phyloP scores from a whole-genome alignment of 768 basidiomycete species.

The Podaxis carcinomalis region DNA sequence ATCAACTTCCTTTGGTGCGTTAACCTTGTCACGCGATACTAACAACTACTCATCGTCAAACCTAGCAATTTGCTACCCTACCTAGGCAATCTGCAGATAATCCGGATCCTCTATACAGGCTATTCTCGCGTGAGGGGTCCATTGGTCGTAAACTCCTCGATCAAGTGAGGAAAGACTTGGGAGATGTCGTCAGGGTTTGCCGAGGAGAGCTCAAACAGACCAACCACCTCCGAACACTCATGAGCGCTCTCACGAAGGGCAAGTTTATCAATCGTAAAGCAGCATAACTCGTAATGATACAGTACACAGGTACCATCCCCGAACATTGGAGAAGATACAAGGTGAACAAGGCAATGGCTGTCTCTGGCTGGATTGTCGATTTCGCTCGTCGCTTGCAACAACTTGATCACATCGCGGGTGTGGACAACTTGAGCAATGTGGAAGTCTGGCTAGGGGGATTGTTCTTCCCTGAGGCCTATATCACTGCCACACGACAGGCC shows the following conservation, averaged over 20 bases:
- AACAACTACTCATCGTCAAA: not conserved
- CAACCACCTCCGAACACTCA: conserved; percentile 88
- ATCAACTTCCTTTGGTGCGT: conserved; percentile 68
- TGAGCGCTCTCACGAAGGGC: conserved; percentile 91
- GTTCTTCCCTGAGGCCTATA: conserved; percentile 95
- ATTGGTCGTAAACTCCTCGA: conserved; percentile 78
- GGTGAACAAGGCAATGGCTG: conserved; percentile 74
- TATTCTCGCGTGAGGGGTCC: conserved; percentile 84
- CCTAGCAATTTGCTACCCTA: conserved; percentile 60
- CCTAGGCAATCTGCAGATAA: conserved; percentile 64
- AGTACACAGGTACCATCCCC: conserved; percentile 73
- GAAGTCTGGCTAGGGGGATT: conserved; percentile 92
- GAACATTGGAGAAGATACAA: conserved; percentile 88
- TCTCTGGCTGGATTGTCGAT: conserved; percentile 83
- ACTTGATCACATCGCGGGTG: conserved; percentile 63
- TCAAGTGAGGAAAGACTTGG: conserved; percentile 77
- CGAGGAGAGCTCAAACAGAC: conserved; percentile 90
- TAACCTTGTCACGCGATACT: not conserved
- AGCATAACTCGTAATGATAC: not conserved
- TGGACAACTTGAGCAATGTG: conserved; percentile 61
- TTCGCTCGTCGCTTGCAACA: conserved; percentile 79
- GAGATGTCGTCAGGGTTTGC: conserved; percentile 79
- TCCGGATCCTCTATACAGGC: conserved; percentile 81
- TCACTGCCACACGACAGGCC: conserved; percentile 94
- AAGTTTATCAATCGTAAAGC: conserved; percentile 8